Evolutionary conservation across 495 filamentous ascomycete genomes (phyloP), one percentile per base, ranked within the genome.

Genomic region (Penicillium diatomitis): DNA sequence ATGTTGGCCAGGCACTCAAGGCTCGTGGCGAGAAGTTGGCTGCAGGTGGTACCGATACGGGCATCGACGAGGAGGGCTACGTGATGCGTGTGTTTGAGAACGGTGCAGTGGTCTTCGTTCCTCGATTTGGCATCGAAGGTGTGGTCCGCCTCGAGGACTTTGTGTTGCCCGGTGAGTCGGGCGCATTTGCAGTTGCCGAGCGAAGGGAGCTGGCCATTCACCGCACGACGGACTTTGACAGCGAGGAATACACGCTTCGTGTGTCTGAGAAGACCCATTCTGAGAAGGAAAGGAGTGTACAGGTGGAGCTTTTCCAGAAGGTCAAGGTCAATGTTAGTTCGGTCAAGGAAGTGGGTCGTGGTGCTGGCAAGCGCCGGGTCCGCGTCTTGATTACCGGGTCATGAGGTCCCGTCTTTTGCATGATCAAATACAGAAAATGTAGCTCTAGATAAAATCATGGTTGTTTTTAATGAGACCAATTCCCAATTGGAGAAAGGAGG

Each of bases 71-170:
- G 66, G 90, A 96, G 46, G 92, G 87, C 3, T 97, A 94, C 62
- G 82, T 96, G 27, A 95, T 98, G 85, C 87, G 86, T 64, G 85
- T 98, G 12, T 96, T 98, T 61, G 87, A 86, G 56, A 98, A 98
- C 65, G 92, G 92, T 4, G 89, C 95, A 50, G 91, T 96, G 4
- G 90, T 96, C 3, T 89, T 97, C 55, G 90, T 97, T 37, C 92
- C 92, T 2, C 70, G 88, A 9, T 98, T 98, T 62, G 94, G 92
- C 9, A 91, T 98, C 53, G 92, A 98, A 66, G 84, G 88, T 35
- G 70, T 95, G 51, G 90, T 98, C 48, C 77, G 90, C 33, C 66
- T 96, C 56, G 74, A 85, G 53, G 94, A 96, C 67, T 72, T 98
- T 52, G 82, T 81, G 28, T 79, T 83, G 0, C 76, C 81, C 20